Conservation (phyloP, 345 rosid species). For the Brassica incana region DNA sequence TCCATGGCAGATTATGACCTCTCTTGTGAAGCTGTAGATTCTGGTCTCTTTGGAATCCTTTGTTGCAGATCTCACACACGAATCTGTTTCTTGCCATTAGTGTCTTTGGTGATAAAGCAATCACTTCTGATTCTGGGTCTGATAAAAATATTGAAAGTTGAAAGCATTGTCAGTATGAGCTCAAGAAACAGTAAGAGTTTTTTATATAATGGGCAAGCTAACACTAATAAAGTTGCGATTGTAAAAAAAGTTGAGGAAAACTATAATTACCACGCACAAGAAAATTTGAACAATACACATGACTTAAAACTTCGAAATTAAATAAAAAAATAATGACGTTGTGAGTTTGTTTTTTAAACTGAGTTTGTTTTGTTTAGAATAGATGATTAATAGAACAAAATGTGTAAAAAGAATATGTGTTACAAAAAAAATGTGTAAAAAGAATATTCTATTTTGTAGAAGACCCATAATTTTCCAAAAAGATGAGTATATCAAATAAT, state of each 20-base stretch:
- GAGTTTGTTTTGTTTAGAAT: not conserved
- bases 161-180: constrained; percentile 5
- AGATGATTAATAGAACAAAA: constrained; percentile 28
- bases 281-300: constrained; percentile 4
- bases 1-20: constrained; percentile 94
- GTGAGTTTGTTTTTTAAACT: too few species aligned
- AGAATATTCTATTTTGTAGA: constrained; percentile 33
- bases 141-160: not conserved
- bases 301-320: not conserved
- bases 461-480: constrained; percentile 34
- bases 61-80: constrained; percentile 85
- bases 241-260: not conserved
- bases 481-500: constrained; percentile 31
- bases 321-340: too few species aligned
- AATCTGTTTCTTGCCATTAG: constrained; percentile 80
- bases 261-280: not conserved
- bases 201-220: too few species aligned
- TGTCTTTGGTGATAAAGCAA: constrained; percentile 78
- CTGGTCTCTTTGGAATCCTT: constrained; percentile 91
- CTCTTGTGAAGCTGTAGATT: constrained; percentile 81
- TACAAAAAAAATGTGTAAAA: constrained; percentile 19
- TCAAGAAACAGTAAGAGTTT: too few species aligned
- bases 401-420: constrained; percentile 35
- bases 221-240: too few species aligned
- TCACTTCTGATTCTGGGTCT: constrained; percentile 92